Percentiles rank a stretch among this genome's conserved stretches.
These are phyloP conservation scores for Amorphotheca resinae DNA, from an alignment of 495 filamentous ascomycete genomes.

Conservation along the genomic window DNA sequence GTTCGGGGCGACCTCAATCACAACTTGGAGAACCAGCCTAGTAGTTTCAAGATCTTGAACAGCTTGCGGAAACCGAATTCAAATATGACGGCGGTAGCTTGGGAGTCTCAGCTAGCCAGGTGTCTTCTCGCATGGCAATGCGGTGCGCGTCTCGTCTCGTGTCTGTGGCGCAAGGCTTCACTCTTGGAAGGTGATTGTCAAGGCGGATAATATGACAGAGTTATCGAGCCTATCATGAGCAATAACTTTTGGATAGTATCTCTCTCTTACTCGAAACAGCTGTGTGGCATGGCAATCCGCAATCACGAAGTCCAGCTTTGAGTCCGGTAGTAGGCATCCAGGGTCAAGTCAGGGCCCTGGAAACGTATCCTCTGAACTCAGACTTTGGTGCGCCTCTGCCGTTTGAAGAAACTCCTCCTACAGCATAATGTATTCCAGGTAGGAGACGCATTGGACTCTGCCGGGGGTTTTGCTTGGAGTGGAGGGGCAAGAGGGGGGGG, in stretches of 20 bases:
- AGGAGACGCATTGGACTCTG: background rate
- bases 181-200: no score
- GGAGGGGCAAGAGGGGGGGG: background rate
- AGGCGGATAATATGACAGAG: background rate
- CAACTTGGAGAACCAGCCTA: slow-evolving; percentile 7
- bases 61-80: background rate
- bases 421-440: background rate
- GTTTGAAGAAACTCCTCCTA: no score
- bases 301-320: background rate
- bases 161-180: no score
- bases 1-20: background rate
- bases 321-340: background rate
- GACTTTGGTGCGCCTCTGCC: no score
- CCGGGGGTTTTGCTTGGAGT: background rate
- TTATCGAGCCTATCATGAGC: background rate
- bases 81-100: slow-evolving; percentile 1
- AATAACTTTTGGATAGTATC: background rate
- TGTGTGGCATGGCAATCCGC: background rate
- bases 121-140: slow-evolving; percentile 13
- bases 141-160: slow-evolving; percentile 1
- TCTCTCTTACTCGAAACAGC: background rate
- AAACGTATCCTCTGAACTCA: no score
- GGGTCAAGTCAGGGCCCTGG: background rate
- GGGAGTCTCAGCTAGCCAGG: slow-evolving; percentile 7
- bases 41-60: background rate